Evolutionary conservation across 257 asterid genomes (phyloP), one percentile per base, ranked within the genome.

Genomic region (Striga asiatica): DNA sequence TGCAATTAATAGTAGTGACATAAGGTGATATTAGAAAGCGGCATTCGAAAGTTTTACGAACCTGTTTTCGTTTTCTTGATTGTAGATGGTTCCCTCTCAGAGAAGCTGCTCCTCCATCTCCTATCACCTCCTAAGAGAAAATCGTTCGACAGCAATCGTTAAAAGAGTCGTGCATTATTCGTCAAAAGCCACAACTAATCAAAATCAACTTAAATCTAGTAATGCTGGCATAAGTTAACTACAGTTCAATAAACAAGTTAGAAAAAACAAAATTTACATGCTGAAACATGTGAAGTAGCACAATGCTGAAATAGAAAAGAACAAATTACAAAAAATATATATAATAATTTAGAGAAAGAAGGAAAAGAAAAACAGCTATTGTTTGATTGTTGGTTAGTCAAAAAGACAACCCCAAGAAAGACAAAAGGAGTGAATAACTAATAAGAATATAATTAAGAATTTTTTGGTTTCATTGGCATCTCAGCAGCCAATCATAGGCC

Each of bases 21-120:
- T n/a, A 58, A 61, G 46, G 65, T 70, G 34, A 37, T 53, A 60
- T 35, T 16, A 14, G 27, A 37, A 37, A 18, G 10, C 20, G n/a
- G 9, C 12, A 20, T n/a, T 41, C 2, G 50, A 22, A 49, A 32
- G n/a, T 25, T 27, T 18, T 32, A 51, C 29, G 42, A 55, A 88
- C 97, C 95, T 47, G 84, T 84, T 80, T 61, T 88, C 60, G 74
- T 82, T 69, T 84, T 92, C 85, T 88, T 88, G 74, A 75, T 53
- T 35, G 82, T 72, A 57, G 83, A 73, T 13, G 83, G 94, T 47
- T 84, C 94, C 76, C 95, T 73, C 74, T 92, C 97, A 1, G 94
- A 81, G 56, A 79, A 80, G 84, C 85, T 82, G 67, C 67, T 84
- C 73, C 91, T 83, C 95, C 93, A 76, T 66, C 82, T 88, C 57